Evolutionary conservation across 2,329 filamentous ascomycete genomes (phyloP).

Genomic region (Botrytis fabae): DNA sequence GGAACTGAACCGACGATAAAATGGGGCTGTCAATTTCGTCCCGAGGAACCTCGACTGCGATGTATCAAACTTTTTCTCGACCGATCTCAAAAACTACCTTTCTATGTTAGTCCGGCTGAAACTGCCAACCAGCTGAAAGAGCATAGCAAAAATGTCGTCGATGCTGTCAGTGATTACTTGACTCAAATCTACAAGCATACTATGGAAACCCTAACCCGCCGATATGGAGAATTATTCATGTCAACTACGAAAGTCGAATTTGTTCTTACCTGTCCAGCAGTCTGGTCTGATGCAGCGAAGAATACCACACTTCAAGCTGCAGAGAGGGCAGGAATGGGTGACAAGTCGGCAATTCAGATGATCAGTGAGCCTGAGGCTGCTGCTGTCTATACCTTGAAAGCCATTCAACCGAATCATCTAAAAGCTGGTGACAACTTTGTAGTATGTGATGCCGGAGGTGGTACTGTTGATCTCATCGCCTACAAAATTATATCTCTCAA

Average conservation of each 20-base stretch:
- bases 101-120: conserved; percentile 76
- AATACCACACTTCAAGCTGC: conserved; percentile 78
- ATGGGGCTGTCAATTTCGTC: conserved; percentile 84
- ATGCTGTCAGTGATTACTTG: conserved; percentile 78
- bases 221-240: conserved; percentile 80
- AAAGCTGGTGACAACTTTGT: conserved; percentile 64
- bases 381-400: conserved; percentile 76
- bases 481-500: conserved; percentile 76
- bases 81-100: conserved; percentile 75
- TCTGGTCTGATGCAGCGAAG: conserved; percentile 85
- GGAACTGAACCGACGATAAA: conserved; percentile 54
- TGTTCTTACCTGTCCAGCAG: conserved; percentile 77
- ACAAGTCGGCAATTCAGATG: conserved; percentile 68
- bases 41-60: conserved; percentile 71
- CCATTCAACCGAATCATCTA: conserved; percentile 73
- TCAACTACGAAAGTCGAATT: conserved; percentile 73
- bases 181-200: conserved; percentile 75
- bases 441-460: conserved; percentile 58
- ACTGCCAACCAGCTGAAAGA: conserved; percentile 74
- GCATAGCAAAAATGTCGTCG: conserved; percentile 73
- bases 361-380: conserved; percentile 81
- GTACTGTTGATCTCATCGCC: conserved; percentile 73
- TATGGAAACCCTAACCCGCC: conserved; percentile 71
- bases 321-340: conserved; percentile 76
- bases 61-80: conserved; percentile 87